Base-by-base conservation (phyloP, 2,329 filamentous ascomycete species). In the Trichoderma lentiforme region DNA sequence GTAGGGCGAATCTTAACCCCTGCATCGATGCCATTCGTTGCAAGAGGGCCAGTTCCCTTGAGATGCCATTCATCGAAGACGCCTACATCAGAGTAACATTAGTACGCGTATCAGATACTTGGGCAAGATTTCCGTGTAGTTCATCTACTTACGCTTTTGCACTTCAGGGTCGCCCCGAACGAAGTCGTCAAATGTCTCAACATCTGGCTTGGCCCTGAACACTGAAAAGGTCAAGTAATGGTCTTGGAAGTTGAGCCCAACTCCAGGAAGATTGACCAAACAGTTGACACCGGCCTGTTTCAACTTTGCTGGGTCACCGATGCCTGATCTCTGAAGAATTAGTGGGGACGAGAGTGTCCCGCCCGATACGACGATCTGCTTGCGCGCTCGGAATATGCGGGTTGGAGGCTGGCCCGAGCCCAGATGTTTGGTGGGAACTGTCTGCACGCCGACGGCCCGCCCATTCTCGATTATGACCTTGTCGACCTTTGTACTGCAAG, bases 271-370 rank as follows among this genome's bases (percentile, higher is more conserved):
- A 72, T 88, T 83, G 14, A 84, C 80, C 3, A 88, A 77, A 2
- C 86, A 77, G 3, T 84, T 80, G 9, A 90, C 84, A 2, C 85
- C 85, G 1, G 80, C 81, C 15, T 74, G 73, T 34, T 78, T 73
- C 15, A 84, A 77, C 12, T 90, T 79, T 3, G 84, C 81, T 2
- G 81, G 79, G 64, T 82, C 81, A 24, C 87, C 88, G 9, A 91
- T 75, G 9, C 89, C 89, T 3, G 89, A 91, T 26, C 88, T 82
- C 76, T 91, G 87, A 1, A 91, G 83, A 6, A 91, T 81, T 0
- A 80, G 78, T 1, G 87, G 86, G 0, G 86, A 86, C 3, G 83
- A 84, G 21, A 84, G 81, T 0, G 86, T 82, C 11, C 87, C 87
- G 28, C 83, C 82, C 1, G 83, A 81, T 0, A 84, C 74, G 5